Conservation (phyloP, 2,329 filamentous ascomycete genomes). For the Fusarium ambrosium region DNA sequence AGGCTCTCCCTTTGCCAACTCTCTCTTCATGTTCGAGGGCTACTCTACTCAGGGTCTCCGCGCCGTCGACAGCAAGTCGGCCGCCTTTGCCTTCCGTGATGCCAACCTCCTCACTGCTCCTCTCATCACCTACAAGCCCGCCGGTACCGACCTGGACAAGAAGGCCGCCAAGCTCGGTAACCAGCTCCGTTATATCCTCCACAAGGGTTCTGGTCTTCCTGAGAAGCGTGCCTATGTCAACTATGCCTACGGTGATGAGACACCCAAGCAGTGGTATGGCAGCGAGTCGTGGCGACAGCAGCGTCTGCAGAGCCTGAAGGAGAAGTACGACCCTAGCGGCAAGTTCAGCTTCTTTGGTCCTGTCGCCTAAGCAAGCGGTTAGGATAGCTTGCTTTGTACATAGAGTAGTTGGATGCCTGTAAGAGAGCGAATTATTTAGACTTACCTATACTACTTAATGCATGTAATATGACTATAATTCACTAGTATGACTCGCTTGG, state of each 20-base stretch:
- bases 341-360: slow-evolving; percentile 62
- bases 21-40: slow-evolving; percentile 68
- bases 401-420: neutral
- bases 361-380: slow-evolving; percentile 23
- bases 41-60: slow-evolving; percentile 61
- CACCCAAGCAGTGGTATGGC: slow-evolving; percentile 59
- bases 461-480: neutral
- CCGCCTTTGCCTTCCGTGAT: slow-evolving; percentile 42
- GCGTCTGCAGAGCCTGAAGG: slow-evolving; percentile 61
- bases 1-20: slow-evolving; percentile 34
- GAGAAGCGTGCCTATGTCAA: slow-evolving; percentile 58
- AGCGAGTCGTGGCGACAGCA: slow-evolving; percentile 62
- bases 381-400: neutral
- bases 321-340: slow-evolving; percentile 61
- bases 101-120: slow-evolving; percentile 42
- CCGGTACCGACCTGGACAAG: slow-evolving; percentile 23
- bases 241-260: slow-evolving; percentile 65
- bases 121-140: slow-evolving; percentile 39
- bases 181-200: slow-evolving; percentile 32
- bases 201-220: slow-evolving; percentile 17
- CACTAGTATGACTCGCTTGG: neutral
- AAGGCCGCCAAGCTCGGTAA: slow-evolving; percentile 35
- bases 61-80: neutral
- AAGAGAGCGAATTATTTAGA: neutral
- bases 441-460: neutral